Evolutionary conservation across 2,329 filamentous ascomycete species (phyloP).

Genomic region (Drechslerella dactyloides): DNA sequence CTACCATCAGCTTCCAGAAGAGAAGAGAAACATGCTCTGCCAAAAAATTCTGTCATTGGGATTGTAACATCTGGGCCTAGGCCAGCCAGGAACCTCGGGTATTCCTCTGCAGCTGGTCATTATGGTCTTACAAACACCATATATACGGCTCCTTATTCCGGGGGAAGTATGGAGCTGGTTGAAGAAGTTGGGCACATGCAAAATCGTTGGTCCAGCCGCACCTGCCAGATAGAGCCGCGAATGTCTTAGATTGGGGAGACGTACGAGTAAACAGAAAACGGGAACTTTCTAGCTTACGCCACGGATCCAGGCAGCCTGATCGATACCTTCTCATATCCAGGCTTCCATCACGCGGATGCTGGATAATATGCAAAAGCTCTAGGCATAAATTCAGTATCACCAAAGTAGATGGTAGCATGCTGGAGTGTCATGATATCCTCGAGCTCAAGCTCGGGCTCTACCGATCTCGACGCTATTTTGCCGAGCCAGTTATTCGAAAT

Average conservation of each 20-base stretch:
- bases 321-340: background rate
- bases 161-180: constrained; percentile 46
- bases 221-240: constrained; percentile 47
- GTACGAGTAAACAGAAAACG: constrained; percentile 15
- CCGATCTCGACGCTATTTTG: too few species aligned
- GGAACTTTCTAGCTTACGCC: constrained; percentile 41
- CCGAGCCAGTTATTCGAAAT: too few species aligned
- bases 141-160: constrained; percentile 39
- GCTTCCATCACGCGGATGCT: too few species aligned
- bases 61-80: constrained; percentile 20
- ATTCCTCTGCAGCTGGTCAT: constrained; percentile 39
- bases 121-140: constrained; percentile 38
- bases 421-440: too few species aligned
- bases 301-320: background rate
- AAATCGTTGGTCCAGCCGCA: constrained; percentile 23
- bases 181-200: constrained; percentile 43
- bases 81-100: constrained; percentile 38
- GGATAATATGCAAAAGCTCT: too few species aligned
- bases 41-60: constrained; percentile 18
- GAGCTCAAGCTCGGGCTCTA: too few species aligned
- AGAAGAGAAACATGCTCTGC: constrained; percentile 29
- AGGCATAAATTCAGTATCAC: too few species aligned
- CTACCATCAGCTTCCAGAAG: constrained; percentile 41
- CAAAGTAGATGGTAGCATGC: too few species aligned
- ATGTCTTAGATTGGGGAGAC: constrained; percentile 43